These are phyloP conservation scores for Teunomyces stri DNA, from an alignment of 805 yeast genomes.

Conservation along the genomic window DNA sequence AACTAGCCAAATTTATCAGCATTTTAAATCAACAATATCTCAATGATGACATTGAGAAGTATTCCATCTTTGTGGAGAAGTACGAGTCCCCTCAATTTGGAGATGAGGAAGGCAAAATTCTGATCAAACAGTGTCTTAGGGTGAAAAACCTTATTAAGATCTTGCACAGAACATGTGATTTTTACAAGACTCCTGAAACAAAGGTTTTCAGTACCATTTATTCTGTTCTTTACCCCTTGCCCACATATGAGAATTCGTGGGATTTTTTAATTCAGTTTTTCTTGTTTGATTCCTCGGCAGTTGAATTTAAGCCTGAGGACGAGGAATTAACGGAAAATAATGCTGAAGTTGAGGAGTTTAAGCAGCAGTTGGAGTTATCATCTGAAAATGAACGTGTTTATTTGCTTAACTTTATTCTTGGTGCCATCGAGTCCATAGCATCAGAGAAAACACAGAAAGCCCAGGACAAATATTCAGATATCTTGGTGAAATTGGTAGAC, in stretches of 20 bases:
- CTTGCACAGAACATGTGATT: neutral
- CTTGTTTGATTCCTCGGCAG: conserved; percentile 43
- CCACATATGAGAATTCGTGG: conserved; percentile 30
- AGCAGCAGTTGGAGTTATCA: conserved; percentile 24
- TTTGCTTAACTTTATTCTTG: conserved; percentile 41
- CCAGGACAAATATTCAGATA: conserved; percentile 13
- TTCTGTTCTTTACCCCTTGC: conserved; percentile 29
- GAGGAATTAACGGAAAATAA: conserved; percentile 13
- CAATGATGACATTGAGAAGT: conserved; percentile 35
- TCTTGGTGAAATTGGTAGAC: conserved; percentile 21
- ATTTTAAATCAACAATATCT: conserved; percentile 40
- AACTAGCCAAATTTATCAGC: conserved; percentile 55
- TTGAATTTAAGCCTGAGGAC: conserved; percentile 16
- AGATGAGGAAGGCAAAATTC: conserved; percentile 17
- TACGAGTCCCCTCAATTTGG: conserved; percentile 24
- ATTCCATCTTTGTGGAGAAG: conserved; percentile 27
- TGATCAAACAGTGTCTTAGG: conserved; percentile 19
- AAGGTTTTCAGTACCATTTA: conserved; percentile 20
- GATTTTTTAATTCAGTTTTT: conserved; percentile 41
- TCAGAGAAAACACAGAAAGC: conserved; percentile 16
- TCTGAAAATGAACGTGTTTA: conserved; percentile 17
- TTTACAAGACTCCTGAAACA: conserved; percentile 6
- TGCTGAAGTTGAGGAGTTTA: conserved; percentile 28
- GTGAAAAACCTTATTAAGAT: conserved; percentile 16
- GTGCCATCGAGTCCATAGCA: conserved; percentile 32